Evolutionary conservation across 306 rosid species (phyloP).

Genomic region (Cercis canadensis): DNA sequence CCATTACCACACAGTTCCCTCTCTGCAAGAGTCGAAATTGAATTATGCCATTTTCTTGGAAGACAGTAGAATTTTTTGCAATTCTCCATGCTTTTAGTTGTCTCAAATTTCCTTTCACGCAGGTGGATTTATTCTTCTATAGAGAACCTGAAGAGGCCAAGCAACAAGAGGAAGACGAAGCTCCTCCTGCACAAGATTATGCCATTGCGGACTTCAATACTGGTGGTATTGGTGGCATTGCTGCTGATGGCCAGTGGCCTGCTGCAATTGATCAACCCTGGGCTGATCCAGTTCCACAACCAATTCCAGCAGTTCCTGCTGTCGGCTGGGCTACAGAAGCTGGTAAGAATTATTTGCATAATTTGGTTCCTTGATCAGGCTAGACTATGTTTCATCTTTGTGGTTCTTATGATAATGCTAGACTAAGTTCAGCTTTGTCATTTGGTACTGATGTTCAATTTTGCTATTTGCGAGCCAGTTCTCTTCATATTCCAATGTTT

Average conservation of each 20-base stretch:
- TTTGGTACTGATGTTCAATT: no score
- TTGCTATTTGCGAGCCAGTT: no score
- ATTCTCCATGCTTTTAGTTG: neutral
- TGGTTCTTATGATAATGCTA: neutral
- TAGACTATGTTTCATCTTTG: no score
- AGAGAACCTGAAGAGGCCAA: constrained; percentile 91
- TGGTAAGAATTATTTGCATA: constrained; percentile 22
- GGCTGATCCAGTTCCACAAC: constrained; percentile 31
- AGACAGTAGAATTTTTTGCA: neutral
- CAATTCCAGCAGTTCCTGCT: constrained; percentile 38
- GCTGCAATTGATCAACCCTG: constrained; percentile 36
- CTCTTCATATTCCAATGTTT: no score
- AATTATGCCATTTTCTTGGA: neutral
- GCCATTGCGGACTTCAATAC: constrained; percentile 49
- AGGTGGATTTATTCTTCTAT: constrained; percentile 91
- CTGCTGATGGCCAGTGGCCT: constrained; percentile 47
- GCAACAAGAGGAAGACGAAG: constrained; percentile 72
- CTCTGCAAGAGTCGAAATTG: neutral
- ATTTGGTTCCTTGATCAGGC: neutral
- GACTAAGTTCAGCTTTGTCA: no score
- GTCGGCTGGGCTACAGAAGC: constrained; percentile 39
- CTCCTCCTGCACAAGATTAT: constrained; percentile 50
- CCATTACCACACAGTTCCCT: neutral
- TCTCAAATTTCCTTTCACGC: constrained; percentile 23
- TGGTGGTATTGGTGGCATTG: constrained; percentile 37